These are phyloP conservation scores for Sclerotiophoma versabilis DNA, from an alignment of 2,329 filamentous ascomycete genomes.

Conservation along the genomic window DNA sequence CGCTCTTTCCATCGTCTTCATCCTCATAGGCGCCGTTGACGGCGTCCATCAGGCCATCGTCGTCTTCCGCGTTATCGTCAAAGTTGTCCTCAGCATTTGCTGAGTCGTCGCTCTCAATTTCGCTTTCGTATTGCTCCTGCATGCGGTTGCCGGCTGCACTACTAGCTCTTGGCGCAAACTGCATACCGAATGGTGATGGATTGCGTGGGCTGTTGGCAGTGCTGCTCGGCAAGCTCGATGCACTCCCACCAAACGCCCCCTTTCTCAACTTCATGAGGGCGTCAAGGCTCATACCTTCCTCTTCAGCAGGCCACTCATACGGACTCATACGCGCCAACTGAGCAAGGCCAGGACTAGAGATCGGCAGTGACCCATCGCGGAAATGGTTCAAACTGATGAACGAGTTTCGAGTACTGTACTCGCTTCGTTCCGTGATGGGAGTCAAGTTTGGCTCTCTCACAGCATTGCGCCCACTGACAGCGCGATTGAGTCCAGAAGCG, in stretches of 20 bases:
- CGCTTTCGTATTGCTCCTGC: constrained; percentile 34
- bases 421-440: constrained; percentile 93
- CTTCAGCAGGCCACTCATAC: constrained; percentile 61
- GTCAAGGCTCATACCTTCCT: constrained; percentile 75
- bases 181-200: constrained; percentile 49
- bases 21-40: constrained; percentile 39
- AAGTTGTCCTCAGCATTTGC: constrained; percentile 24
- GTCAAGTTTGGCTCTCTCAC: constrained; percentile 88
- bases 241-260: constrained; percentile 82
- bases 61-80: constrained; percentile 31
- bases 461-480: constrained; percentile 69
- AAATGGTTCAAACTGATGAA: constrained; percentile 74
- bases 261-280: constrained; percentile 75
- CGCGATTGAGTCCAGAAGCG: constrained; percentile 70
- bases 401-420: constrained; percentile 94
- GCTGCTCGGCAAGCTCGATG: constrained; percentile 70
- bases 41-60: constrained; percentile 32
- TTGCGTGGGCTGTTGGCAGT: constrained; percentile 46
- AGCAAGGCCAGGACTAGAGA: constrained; percentile 72
- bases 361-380: constrained; percentile 56
- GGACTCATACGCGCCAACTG: constrained; percentile 70
- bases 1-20: constrained; percentile 20
- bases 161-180: constrained; percentile 38
- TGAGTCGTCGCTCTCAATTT: constrained; percentile 38
- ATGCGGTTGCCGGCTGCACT: constrained; percentile 41